These are phyloP conservation scores for Cladophialophora immunda DNA, from an alignment of 2,329 filamentous ascomycete species.

Conservation along the genomic window DNA sequence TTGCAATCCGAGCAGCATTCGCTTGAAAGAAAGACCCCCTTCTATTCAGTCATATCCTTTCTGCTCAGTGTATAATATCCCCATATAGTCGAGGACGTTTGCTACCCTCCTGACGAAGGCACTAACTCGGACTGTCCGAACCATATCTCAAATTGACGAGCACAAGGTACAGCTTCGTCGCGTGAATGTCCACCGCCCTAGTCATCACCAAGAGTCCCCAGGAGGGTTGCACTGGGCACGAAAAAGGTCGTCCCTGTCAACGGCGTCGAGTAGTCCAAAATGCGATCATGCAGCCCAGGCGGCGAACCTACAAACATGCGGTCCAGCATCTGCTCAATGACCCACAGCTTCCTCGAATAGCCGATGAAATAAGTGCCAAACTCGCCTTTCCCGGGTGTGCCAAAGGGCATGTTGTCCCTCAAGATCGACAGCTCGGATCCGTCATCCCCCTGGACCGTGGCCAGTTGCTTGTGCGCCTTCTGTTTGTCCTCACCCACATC, in stretches of 20 bases:
- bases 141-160: neutral
- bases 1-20: neutral
- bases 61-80: neutral
- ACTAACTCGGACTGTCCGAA: no score
- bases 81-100: no score
- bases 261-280: constrained; percentile 64
- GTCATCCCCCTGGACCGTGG: constrained; percentile 61
- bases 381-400: constrained; percentile 59
- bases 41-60: neutral
- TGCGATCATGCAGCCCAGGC: constrained; percentile 62
- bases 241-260: constrained; percentile 65
- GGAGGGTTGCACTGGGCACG: constrained; percentile 54
- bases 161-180: neutral
- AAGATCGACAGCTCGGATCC: constrained; percentile 64
- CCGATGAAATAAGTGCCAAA: constrained; percentile 69
- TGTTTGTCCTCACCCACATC: constrained; percentile 58
- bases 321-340: constrained; percentile 66
- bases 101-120: no score
- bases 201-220: constrained; percentile 43
- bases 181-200: neutral
- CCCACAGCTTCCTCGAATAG: constrained; percentile 63
- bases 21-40: neutral
- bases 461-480: constrained; percentile 64
- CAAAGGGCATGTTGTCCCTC: constrained; percentile 70
- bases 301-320: constrained; percentile 66